Evolutionary conservation across 1,284 basidiomycete species (phyloP).

Genomic region (Cutaneotrichosporon mucoides): DNA sequence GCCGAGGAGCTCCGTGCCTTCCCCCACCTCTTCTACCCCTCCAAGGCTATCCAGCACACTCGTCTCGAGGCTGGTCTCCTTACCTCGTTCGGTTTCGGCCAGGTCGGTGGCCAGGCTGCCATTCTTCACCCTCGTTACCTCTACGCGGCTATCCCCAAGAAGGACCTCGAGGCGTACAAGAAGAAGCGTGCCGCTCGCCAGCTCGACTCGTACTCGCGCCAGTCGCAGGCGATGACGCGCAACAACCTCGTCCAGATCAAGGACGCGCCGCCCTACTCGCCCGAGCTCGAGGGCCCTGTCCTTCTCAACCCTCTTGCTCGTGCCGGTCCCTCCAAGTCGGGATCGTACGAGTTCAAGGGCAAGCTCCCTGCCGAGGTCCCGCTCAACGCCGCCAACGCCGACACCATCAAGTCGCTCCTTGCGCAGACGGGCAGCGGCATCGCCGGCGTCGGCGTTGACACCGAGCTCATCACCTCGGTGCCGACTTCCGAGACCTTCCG

Average conservation of each 20-base stretch:
- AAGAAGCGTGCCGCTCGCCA: slow-evolving; percentile 65
- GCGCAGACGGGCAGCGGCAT: slow-evolving; percentile 35
- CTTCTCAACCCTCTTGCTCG: slow-evolving; percentile 91
- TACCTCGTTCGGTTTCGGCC: slow-evolving; percentile 99
- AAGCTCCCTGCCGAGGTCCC: slow-evolving; percentile 59
- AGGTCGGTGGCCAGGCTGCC: slow-evolving; percentile 90
- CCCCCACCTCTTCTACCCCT: slow-evolving; percentile 92
- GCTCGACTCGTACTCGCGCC: slow-evolving; percentile 79
- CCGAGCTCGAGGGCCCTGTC: slow-evolving; percentile 81
- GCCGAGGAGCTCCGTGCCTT: slow-evolving; percentile 87
- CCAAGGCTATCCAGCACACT: slow-evolving; percentile 88
- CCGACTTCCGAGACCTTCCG: slow-evolving; percentile 90
- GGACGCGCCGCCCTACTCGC: slow-evolving; percentile 83
- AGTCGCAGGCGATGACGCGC: slow-evolving; percentile 90
- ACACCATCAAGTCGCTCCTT: slow-evolving; percentile 55
- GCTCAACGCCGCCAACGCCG: slow-evolving; percentile 64
- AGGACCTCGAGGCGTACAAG: slow-evolving; percentile 71
- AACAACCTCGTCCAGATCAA: slow-evolving; percentile 94
- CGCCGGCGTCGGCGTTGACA: slow-evolving; percentile 34
- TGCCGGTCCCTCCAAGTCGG: slow-evolving; percentile 76
- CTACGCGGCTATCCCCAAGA: slow-evolving; percentile 72
- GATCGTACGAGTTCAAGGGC: slow-evolving; percentile 72
- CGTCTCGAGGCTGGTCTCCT: slow-evolving; percentile 86
- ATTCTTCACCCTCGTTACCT: slow-evolving; percentile 89
- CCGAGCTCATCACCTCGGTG: slow-evolving; percentile 87